A percentile compares a stretch with the other conserved stretches of the same genome.
Evolutionary conservation across 352 stramenopile genomes (phyloP).

Genomic region (Phytophthora idaei): DNA sequence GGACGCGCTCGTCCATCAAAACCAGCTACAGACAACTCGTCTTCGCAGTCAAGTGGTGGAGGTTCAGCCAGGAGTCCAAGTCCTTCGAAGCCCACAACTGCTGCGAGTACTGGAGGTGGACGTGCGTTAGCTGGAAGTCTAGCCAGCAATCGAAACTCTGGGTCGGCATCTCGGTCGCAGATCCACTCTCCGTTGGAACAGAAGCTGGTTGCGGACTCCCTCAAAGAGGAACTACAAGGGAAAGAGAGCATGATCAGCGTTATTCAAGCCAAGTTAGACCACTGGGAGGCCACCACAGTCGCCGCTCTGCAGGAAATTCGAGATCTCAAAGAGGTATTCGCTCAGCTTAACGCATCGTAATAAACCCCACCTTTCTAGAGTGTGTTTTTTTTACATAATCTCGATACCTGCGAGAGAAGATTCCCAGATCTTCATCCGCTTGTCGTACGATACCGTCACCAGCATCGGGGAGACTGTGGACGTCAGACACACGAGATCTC

Average conservation of each 20-base stretch:
- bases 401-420: slow-evolving; percentile 21
- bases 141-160: slow-evolving; percentile 55
- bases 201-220: slow-evolving; percentile 17
- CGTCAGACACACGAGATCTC: slow-evolving; percentile 45
- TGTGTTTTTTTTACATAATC: slow-evolving; percentile 19
- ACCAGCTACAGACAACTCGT: slow-evolving; percentile 12
- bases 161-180: slow-evolving; percentile 18
- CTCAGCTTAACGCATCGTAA: slow-evolving; percentile 45
- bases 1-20: slow-evolving; percentile 25
- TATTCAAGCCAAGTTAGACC: slow-evolving; percentile 67
- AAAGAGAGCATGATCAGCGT: slow-evolving; percentile 46
- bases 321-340: slow-evolving; percentile 71
- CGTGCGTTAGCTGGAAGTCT: slow-evolving; percentile 55
- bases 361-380: slow-evolving; percentile 11
- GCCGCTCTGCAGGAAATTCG: slow-evolving; percentile 73
- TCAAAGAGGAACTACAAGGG: slow-evolving; percentile 45
- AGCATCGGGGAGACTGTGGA: slow-evolving; percentile 35
- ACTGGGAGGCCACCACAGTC: slow-evolving; percentile 69
- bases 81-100: slow-evolving; percentile 18
- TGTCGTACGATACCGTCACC: slow-evolving; percentile 85
- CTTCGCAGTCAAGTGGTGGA: slow-evolving; percentile 12
- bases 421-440: slow-evolving; percentile 73
- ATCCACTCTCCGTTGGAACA: slow-evolving; percentile 55
- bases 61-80: neutral
- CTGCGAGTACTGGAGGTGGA: slow-evolving; percentile 11